These are phyloP conservation scores for Boletellus ananiceps DNA, from an alignment of 768 basidiomycete species.

Conservation along the genomic window DNA sequence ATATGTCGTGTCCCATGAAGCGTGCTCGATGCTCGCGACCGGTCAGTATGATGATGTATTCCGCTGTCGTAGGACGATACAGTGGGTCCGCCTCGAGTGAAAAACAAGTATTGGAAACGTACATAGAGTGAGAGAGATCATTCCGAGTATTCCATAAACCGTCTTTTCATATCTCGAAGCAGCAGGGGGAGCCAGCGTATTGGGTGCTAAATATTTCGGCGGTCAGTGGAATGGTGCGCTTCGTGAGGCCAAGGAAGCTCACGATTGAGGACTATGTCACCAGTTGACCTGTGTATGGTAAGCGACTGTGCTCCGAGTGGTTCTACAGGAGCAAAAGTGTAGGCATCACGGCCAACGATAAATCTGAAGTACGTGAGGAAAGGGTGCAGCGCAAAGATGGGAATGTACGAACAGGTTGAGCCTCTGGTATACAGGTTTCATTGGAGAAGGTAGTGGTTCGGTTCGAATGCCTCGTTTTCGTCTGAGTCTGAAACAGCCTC, in stretches of 20 bases:
- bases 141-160: conserved; percentile 71
- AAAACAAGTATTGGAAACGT: conserved; percentile 24
- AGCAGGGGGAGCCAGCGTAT: conserved; percentile 47
- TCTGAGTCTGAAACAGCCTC: conserved; percentile 35
- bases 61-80: conserved; percentile 49
- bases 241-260: conserved; percentile 19
- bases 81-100: neutral
- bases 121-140: conserved; percentile 77
- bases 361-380: conserved; percentile 42
- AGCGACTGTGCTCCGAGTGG: conserved; percentile 58
- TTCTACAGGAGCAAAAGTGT: conserved; percentile 71
- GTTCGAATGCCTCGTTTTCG: conserved; percentile 19
- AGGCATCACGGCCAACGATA: conserved; percentile 65
- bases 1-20: conserved; percentile 82
- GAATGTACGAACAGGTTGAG: conserved; percentile 55
- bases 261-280: conserved; percentile 71
- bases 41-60: conserved; percentile 88
- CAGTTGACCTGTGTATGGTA: conserved; percentile 69
- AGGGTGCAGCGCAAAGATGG: conserved; percentile 6
- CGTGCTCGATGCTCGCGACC: conserved; percentile 73
- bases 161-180: conserved; percentile 59
- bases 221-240: neutral
- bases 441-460: conserved; percentile 31
- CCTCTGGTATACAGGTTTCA: conserved; percentile 69
- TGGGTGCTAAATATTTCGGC: conserved; percentile 40